Evolutionary conservation across 805 yeast species (phyloP).

Genomic region (Spencermartinsiella europaea): DNA sequence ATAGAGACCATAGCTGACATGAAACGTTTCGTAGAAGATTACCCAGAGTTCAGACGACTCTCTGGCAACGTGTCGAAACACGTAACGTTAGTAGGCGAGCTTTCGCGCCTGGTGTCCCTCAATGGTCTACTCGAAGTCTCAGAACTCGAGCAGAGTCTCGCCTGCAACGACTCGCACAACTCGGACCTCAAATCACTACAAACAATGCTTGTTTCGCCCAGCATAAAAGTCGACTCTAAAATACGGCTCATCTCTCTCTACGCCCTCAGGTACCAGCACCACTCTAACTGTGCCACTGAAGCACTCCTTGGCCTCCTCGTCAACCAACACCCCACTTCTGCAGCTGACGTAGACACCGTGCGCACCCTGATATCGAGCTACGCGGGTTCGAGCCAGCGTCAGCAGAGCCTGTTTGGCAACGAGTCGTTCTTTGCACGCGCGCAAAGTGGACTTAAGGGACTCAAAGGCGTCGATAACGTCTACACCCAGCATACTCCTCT

Average conservation of each 20-base stretch:
- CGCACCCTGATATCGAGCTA: slow-evolving; percentile 40
- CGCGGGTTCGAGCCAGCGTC: slow-evolving; percentile 43
- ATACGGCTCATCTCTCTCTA: slow-evolving; percentile 69
- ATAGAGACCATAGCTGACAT: slow-evolving; percentile 81
- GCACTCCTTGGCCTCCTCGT: slow-evolving; percentile 20
- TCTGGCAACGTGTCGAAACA: slow-evolving; percentile 89
- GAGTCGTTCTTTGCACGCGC: slow-evolving; percentile 38
- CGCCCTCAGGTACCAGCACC: slow-evolving; percentile 61
- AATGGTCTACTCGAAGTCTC: slow-evolving; percentile 76
- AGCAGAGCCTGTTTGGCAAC: slow-evolving; percentile 36
- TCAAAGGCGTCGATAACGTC: slow-evolving; percentile 45
- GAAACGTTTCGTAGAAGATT: slow-evolving; percentile 84
- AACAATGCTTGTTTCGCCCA: slow-evolving; percentile 41
- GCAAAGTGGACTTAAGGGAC: slow-evolving; percentile 39
- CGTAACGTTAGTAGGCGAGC: slow-evolving; percentile 81
- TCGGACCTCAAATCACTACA: slow-evolving; percentile 54
- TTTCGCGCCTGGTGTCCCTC: slow-evolving; percentile 64
- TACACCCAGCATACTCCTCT: slow-evolving; percentile 91
- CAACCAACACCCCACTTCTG: slow-evolving; percentile 19
- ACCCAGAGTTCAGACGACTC: slow-evolving; percentile 87
- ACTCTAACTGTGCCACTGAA: slow-evolving; percentile 41
- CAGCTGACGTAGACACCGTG: slow-evolving; percentile 39
- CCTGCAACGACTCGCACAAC: slow-evolving; percentile 57
- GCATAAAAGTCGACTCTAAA: slow-evolving; percentile 51
- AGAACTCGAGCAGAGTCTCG: slow-evolving; percentile 82